A percentile compares a stretch with the other conserved stretches of the same genome.
phyloP scores from a whole-genome alignment of 2,329 filamentous ascomycete species.

The Aspergillus terreus region DNA sequence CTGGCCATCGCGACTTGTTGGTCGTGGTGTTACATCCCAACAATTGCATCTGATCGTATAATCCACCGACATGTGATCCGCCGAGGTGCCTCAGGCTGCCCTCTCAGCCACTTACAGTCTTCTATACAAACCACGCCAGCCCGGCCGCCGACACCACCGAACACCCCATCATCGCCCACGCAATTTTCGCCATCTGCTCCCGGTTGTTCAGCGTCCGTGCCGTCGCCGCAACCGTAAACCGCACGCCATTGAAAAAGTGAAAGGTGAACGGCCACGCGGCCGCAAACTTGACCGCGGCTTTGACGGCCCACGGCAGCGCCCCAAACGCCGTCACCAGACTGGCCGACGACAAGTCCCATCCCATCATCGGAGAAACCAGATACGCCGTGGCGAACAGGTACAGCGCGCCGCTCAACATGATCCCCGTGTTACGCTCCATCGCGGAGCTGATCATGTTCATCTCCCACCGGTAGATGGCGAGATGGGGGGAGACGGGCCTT shows the following conservation, averaged over 20 bases:
- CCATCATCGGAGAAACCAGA: slow-evolving; percentile 68
- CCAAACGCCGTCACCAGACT: slow-evolving; percentile 59
- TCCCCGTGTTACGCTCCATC: slow-evolving; percentile 75
- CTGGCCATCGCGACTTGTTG: neutral
- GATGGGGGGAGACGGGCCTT: slow-evolving; percentile 77
- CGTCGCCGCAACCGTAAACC: slow-evolving; percentile 63
- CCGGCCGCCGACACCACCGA: slow-evolving; percentile 5
- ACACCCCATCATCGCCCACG: slow-evolving; percentile 14
- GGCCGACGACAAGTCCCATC: slow-evolving; percentile 59
- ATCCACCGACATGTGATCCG: no score
- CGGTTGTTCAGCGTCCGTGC: slow-evolving; percentile 34
- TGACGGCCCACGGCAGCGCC: slow-evolving; percentile 52
- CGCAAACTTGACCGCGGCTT: slow-evolving; percentile 53
- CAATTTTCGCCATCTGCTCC: slow-evolving; percentile 7
- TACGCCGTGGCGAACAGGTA: slow-evolving; percentile 76
- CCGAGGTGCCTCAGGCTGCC: no score
- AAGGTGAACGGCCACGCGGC: slow-evolving; percentile 61
- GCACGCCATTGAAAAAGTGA: slow-evolving; percentile 60
- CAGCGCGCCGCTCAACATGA: slow-evolving; percentile 62
- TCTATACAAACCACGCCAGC: neutral
- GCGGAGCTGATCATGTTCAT: slow-evolving; percentile 73
- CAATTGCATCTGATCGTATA: no score
- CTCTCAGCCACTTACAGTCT: no score
- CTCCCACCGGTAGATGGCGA: slow-evolving; percentile 74
- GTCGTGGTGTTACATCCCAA: neutral